These are phyloP conservation scores for Blastomyces percursus DNA, from an alignment of 2,329 filamentous ascomycete genomes.

Conservation along the genomic window DNA sequence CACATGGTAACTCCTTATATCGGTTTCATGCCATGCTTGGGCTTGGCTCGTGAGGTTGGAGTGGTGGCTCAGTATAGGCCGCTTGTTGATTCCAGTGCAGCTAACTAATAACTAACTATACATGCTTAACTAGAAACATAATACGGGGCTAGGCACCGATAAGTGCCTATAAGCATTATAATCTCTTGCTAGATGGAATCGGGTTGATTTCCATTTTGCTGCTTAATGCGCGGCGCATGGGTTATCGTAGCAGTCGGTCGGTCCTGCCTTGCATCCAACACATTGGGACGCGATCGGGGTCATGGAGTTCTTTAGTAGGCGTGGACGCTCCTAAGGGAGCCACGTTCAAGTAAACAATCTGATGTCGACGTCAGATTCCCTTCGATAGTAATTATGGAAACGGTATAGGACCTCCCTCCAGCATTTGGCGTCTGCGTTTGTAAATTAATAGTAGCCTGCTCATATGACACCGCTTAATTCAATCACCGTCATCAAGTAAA, in stretches of 20 bases:
- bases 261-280: neutral
- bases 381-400: neutral
- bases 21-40: neutral
- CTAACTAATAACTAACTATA: no score
- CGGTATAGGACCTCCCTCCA: neutral
- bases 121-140: no score
- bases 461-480: conserved; percentile 12
- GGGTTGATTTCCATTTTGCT: neutral
- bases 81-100: neutral
- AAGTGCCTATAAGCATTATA: neutral
- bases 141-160: no score
- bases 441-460: neutral
- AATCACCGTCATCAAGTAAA: conserved; percentile 33
- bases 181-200: neutral
- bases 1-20: neutral
- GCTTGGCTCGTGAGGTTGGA: neutral
- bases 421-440: neutral
- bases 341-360: neutral
- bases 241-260: neutral
- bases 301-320: neutral
- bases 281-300: neutral
- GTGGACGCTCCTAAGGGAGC: neutral
- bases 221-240: neutral
- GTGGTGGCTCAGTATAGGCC: neutral
- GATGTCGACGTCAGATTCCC: neutral